Evolutionary conservation across 2,329 filamentous ascomycete genomes (phyloP), one percentile per base, ranked within the genome.

Genomic region (Phyllosticta paracitricarpa): DNA sequence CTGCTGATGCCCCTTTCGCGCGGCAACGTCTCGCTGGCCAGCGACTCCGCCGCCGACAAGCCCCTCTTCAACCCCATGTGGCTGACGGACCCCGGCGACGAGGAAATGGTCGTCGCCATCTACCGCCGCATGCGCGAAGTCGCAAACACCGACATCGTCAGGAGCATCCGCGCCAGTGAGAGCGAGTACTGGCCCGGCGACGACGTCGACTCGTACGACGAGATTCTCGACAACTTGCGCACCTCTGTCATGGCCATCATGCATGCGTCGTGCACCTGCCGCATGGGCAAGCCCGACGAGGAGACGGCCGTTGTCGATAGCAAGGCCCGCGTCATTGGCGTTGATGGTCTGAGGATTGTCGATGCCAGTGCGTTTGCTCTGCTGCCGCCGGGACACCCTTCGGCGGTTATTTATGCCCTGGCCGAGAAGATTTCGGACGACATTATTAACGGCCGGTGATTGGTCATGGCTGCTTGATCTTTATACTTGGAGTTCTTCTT

Each of bases 271-370:
- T 73, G 71, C 4, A 71, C 72, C 0, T 71, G 68, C n/a, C 68
- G 66, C 65, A 75, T 76, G 74, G 74, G 73, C 2, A 70, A 63
- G 61, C 58, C 59, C 4, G 68, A 70, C 1, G 70, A 77, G 59
- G 59, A 63, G 8, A 66, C 65, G 24, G 73, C 72, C 1, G 73
- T 75, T 30, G 72, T 77, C 17, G 74, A 77, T 63, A 65, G 66
- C 1, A 66, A 67, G 33, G 74, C 71, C 25, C 68, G 67, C 51
- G 76, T 78, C 24, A 68, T 68, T 58, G 75, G 75, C 1, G 69
- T 75, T 6, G 60, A 73, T 28, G 69, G 70, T 1, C 59, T 78
- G 51, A 66, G 76, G 25, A 71, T 78, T 0, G 73, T 75, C 19
- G 76, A 78, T 66, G 68, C 70, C 5, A 65, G 63, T 19, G 64